Percentiles rank a stretch among this genome's conserved stretches.
Evolutionary conservation across 768 basidiomycete genomes (phyloP).

Genomic region (Rubroboletus pulcherrimus): DNA sequence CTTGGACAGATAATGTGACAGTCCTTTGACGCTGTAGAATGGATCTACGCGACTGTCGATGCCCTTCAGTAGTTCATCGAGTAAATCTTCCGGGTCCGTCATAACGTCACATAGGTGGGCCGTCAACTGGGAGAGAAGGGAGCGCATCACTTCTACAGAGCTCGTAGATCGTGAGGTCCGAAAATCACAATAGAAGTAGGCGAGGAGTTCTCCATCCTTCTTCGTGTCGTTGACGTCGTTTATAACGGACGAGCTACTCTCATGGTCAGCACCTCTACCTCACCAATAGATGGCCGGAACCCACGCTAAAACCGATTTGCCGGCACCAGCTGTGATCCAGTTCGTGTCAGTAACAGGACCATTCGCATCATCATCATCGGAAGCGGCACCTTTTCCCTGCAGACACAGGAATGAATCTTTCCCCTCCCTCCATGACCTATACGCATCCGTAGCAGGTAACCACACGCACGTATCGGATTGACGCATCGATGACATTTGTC

Average conservation of each 20-base stretch:
- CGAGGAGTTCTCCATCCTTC: neutral
- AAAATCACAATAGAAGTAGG: constrained; percentile 27
- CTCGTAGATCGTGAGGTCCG: constrained; percentile 1
- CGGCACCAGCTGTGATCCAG: neutral
- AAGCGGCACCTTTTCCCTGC: constrained; percentile 13
- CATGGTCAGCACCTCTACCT: neutral
- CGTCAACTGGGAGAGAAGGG: constrained; percentile 18
- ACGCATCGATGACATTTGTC: neutral
- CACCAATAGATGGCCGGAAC: neutral
- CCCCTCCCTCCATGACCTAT: constrained; percentile 6
- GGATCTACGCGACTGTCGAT: neutral
- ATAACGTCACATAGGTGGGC: neutral
- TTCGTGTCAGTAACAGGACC: neutral
- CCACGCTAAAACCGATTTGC: constrained; percentile 1
- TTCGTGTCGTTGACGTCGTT: neutral
- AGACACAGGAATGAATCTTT: constrained; percentile 11
- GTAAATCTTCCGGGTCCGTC: neutral
- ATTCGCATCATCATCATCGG: neutral
- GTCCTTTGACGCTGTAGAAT: constrained; percentile 2
- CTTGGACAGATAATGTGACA: neutral
- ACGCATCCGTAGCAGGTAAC: constrained; percentile 1
- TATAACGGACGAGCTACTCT: neutral
- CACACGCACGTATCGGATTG: constrained; percentile 13
- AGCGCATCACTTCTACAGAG: constrained; percentile 15
- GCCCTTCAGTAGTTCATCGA: constrained; percentile 4